Evolutionary conservation across 2,329 filamentous ascomycete genomes (phyloP).

Genomic region (Sclerotinia glacialis): DNA sequence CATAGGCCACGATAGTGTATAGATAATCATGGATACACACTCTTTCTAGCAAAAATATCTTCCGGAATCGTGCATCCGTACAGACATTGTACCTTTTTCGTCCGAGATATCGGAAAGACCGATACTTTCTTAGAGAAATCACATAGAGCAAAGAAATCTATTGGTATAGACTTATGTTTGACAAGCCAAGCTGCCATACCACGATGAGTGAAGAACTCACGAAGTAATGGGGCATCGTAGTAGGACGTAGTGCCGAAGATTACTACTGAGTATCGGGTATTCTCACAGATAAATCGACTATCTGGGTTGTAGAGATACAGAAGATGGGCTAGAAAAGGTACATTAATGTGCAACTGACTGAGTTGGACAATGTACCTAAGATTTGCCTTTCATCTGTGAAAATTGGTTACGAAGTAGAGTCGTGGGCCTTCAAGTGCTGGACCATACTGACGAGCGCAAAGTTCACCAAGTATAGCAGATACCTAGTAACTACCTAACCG

Average conservation of each 20-base stretch:
- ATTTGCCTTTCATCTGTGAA: not conserved
- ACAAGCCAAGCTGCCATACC: not conserved
- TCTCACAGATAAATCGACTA: not conserved
- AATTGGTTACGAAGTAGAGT: not conserved
- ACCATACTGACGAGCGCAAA: not conserved
- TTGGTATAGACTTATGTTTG: not conserved
- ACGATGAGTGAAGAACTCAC: not conserved
- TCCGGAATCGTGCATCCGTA: not conserved
- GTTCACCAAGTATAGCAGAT: not conserved
- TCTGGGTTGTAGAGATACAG: not conserved
- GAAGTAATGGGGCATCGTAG: not conserved
- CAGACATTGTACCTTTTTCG: not conserved
- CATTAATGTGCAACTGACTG: not conserved
- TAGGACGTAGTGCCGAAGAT: not conserved
- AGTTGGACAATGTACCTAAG: not conserved
- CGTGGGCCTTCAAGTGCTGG: not conserved
- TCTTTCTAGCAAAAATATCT: not conserved
- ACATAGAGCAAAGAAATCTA: not conserved
- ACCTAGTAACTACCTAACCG: too few species aligned
- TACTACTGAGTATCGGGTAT: not conserved
- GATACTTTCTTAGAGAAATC: too few species aligned
- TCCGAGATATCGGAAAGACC: not conserved
- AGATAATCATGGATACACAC: not conserved
- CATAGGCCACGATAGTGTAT: not conserved
- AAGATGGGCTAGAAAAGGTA: too few species aligned